phyloP scores from a whole-genome alignment of 2,329 filamentous ascomycete species.

The Coleophoma crateriformis region DNA sequence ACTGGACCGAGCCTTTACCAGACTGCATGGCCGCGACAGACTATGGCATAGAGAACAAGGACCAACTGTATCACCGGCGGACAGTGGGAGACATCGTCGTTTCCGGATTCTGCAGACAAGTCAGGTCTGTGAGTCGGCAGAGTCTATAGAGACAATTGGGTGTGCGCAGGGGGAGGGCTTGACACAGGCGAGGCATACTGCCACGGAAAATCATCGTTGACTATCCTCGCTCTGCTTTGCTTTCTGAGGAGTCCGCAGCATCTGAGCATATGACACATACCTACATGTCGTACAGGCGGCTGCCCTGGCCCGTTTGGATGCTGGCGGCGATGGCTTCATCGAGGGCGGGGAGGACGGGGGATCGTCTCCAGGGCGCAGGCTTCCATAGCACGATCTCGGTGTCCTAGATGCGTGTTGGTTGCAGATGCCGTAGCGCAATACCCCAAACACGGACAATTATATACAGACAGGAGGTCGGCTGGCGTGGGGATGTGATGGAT shows the following conservation, averaged over 20 bases:
- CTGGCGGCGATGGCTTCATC: not conserved
- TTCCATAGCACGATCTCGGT: too few relatives aligned
- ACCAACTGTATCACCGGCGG: not conserved
- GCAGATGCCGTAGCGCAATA: too few relatives aligned
- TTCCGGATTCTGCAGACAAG: not conserved
- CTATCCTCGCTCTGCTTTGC: too few relatives aligned
- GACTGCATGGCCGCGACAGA: constrained; percentile 4
- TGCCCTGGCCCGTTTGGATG: constrained; percentile 4
- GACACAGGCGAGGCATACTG: too few relatives aligned
- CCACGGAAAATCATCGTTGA: too few relatives aligned
- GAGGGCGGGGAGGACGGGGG: not conserved
- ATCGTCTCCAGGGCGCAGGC: too few relatives aligned
- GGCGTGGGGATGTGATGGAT: too few relatives aligned
- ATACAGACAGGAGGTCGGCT: too few relatives aligned
- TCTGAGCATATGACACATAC: not conserved
- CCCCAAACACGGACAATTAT: too few relatives aligned
- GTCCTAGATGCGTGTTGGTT: too few relatives aligned
- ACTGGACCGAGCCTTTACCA: not conserved
- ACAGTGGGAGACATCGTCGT: not conserved
- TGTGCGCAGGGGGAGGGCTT: not conserved
- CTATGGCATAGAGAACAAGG: constrained; percentile 5
- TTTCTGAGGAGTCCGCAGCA: not conserved
- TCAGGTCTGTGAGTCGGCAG: not conserved
- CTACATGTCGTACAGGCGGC: constrained; percentile 8
- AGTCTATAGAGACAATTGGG: too few relatives aligned